Conservation (phyloP, 495 filamentous ascomycete genomes). For the Aspergillus campestris region DNA sequence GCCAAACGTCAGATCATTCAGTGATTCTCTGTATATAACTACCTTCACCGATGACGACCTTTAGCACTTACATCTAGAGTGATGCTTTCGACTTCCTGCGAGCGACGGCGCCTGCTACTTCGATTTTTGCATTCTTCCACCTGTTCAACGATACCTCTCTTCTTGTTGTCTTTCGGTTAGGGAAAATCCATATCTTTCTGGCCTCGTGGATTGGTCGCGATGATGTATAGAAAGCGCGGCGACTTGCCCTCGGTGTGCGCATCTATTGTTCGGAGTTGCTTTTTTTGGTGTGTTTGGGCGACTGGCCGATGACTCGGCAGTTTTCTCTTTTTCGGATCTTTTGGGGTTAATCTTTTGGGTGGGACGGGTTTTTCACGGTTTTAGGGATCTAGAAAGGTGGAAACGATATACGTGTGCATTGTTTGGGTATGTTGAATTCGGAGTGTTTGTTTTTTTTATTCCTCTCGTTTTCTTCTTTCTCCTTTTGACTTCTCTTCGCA, state of each 20-base stretch:
- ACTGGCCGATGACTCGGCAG: slow-evolving; percentile 23
- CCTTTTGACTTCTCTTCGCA: slow-evolving; percentile 6
- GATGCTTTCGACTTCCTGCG: slow-evolving; percentile 38
- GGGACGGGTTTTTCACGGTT: slow-evolving; percentile 33
- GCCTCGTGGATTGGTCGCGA: slow-evolving; percentile 25
- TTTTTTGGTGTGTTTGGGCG: slow-evolving; percentile 24
- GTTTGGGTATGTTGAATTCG: slow-evolving; percentile 39
- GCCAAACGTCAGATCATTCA: slow-evolving; percentile 22
- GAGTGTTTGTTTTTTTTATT: slow-evolving; percentile 19
- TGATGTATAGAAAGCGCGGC: slow-evolving; percentile 42
- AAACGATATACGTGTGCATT: slow-evolving; percentile 50
- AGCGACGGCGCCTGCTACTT: slow-evolving; percentile 42
- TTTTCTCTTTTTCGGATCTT: slow-evolving; percentile 22
- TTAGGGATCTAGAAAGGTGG: slow-evolving; percentile 44
- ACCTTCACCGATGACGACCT: slow-evolving; percentile 30
- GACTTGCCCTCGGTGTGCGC: slow-evolving; percentile 33
- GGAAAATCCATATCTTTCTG: slow-evolving; percentile 24
- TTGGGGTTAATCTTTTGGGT: slow-evolving; percentile 27
- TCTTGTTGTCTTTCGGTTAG: slow-evolving; percentile 32
- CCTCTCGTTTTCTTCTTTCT: slow-evolving; percentile 15
- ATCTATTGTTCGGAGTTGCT: slow-evolving; percentile 31
- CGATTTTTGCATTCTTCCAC: slow-evolving; percentile 28
- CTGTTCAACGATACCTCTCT: slow-evolving; percentile 32
- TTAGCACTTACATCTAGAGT: slow-evolving; percentile 31
- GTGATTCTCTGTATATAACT: slow-evolving; percentile 34